Percentiles rank a stretch among this genome's conserved stretches.
These are phyloP conservation scores for Sclerotinia trifoliorum DNA, from an alignment of 2,329 filamentous ascomycete species.

Conservation along the genomic window DNA sequence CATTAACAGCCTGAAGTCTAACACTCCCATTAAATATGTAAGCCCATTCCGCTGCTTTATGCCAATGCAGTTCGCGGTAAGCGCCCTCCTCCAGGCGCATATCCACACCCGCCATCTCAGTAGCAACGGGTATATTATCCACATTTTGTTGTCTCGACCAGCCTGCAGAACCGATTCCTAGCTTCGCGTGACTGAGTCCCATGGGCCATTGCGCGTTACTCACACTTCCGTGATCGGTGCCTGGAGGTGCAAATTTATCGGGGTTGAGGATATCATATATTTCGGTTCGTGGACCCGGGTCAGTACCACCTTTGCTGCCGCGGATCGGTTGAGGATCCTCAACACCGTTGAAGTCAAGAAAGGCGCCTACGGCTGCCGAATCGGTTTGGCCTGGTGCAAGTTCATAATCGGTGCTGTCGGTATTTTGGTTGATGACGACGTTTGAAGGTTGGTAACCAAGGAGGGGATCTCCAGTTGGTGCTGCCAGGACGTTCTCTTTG, in stretches of 20 bases:
- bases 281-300: constrained; percentile 64
- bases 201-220: constrained; percentile 71
- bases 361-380: constrained; percentile 50
- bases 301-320: constrained; percentile 49
- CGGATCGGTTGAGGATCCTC: constrained; percentile 56
- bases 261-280: constrained; percentile 68
- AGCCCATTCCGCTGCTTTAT: constrained; percentile 77
- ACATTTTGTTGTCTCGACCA: constrained; percentile 75
- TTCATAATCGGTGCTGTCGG: constrained; percentile 42
- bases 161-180: constrained; percentile 66
- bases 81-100: constrained; percentile 73
- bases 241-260: constrained; percentile 68
- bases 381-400: constrained; percentile 52
- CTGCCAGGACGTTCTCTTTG: constrained; percentile 21
- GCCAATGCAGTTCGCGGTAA: constrained; percentile 77
- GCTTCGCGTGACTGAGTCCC: constrained; percentile 29
- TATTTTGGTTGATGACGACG: constrained; percentile 40
- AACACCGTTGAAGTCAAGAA: constrained; percentile 53
- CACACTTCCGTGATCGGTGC: constrained; percentile 69
- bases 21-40: constrained; percentile 70
- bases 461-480: constrained; percentile 38
- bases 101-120: constrained; percentile 74
- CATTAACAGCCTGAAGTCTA: constrained; percentile 70
- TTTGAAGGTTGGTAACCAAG: constrained; percentile 44
- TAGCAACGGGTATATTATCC: constrained; percentile 61